Evolutionary conservation across 1,284 basidiomycete species (phyloP), one percentile per base, ranked within the genome.

Genomic region (Agroathelia rolfsii): DNA sequence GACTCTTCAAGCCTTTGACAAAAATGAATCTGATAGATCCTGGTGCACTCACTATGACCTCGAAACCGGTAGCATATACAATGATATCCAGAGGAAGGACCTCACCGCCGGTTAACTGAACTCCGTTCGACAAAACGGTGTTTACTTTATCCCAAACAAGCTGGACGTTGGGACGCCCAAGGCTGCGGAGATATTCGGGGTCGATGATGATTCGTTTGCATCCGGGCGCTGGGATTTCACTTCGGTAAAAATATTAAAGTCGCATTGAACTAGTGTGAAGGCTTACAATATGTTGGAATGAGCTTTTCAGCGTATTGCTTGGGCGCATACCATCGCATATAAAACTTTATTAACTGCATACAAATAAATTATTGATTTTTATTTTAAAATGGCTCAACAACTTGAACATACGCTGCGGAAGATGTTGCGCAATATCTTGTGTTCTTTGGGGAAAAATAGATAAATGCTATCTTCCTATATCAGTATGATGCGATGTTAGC

Each of bases 161-260:
- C 18, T 53, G 52, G 18, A 77, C 66, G 44, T 78, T 77, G 4
- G 66, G 59, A 31, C 56, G 56, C 34, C 68, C 53, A 23, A 78
- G 52, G 21, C 58, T 53, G 21, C 62, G 49, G 17, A 76, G 55
- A 42, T 73, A 76, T 7, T 58, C 63, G 10, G 69, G 64, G 42
- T 76, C 68, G 29, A 69, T 51, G 16, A 76, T 66, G 10, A 74
- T 61, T 17, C 72, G 59, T 44, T 72, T 75, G 47, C 71, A 74
- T 28, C 69, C 68, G 13, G 64, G 61, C 30, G 66, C 66, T 69
- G 32, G 27, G 37, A n/a, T 34, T 19, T 33, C 22, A n/a, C 41
- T 23, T 17, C 18, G n/a, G 34, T 13, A 35, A 32, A 36, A 9
- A 10, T 12, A 28, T 26, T 19, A 31, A 4, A 24, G 10, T 15